Evolutionary conservation across 495 filamentous ascomycete species (phyloP).

Genomic region (Aspergillus indologenus): DNA sequence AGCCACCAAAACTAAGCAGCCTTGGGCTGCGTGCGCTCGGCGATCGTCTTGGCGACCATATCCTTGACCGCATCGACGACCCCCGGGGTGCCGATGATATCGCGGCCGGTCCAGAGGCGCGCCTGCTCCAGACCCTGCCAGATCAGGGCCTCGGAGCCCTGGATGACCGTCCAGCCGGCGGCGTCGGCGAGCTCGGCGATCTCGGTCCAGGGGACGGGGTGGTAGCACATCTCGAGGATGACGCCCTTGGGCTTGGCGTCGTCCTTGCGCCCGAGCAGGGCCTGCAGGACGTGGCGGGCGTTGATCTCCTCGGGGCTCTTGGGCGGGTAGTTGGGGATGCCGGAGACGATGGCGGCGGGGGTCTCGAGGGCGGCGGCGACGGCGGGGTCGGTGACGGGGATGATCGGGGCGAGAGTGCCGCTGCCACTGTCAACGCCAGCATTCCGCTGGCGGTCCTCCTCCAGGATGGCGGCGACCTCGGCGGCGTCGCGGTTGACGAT

Average conservation of each 20-base stretch:
- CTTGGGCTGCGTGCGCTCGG: slow-evolving; percentile 34
- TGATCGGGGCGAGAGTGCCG: slow-evolving; percentile 37
- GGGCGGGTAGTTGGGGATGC: slow-evolving; percentile 68
- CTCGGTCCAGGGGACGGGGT: slow-evolving; percentile 63
- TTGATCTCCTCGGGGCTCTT: slow-evolving; percentile 55
- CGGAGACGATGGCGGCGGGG: slow-evolving; percentile 60
- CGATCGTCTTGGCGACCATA: slow-evolving; percentile 42
- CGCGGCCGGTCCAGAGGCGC: slow-evolving; percentile 58
- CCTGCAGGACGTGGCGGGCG: slow-evolving; percentile 53
- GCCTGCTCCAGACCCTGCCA: slow-evolving; percentile 74
- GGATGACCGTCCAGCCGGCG: slow-evolving; percentile 65
- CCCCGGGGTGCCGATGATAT: slow-evolving; percentile 51
- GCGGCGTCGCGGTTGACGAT: slow-evolving; percentile 62
- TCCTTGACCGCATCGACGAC: slow-evolving; percentile 50
- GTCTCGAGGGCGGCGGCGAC: slow-evolving; percentile 55
- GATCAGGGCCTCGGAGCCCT: slow-evolving; percentile 69
- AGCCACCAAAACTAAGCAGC: slow-evolving; percentile 6
- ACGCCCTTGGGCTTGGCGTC: slow-evolving; percentile 52
- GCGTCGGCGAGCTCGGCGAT: slow-evolving; percentile 54
- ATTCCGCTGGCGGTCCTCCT: slow-evolving; percentile 42
- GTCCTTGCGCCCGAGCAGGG: slow-evolving; percentile 41
- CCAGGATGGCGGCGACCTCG: slow-evolving; percentile 63
- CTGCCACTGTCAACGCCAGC: slow-evolving; percentile 29
- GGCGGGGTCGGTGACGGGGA: slow-evolving; percentile 52
- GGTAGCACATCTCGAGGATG: slow-evolving; percentile 79